phyloP scores from a whole-genome alignment of 495 filamentous ascomycete species.

The Aspergillus wentii region DNA sequence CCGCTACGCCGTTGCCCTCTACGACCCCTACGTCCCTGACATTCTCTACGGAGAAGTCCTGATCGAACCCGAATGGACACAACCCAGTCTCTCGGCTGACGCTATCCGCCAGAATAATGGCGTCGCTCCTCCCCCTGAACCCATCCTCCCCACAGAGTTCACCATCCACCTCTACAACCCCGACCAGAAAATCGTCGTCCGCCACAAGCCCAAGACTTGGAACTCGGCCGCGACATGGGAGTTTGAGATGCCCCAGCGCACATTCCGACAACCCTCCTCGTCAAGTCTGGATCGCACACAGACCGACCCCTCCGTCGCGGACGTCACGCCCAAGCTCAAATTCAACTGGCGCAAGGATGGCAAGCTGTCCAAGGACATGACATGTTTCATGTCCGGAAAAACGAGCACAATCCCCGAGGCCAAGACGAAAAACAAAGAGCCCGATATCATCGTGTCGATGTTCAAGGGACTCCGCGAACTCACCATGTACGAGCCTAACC shows the following conservation, averaged over 20 bases:
- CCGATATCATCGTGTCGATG: slow-evolving; percentile 87
- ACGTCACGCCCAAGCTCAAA: slow-evolving; percentile 69
- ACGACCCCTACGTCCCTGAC: slow-evolving; percentile 74
- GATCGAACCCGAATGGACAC: slow-evolving; percentile 78
- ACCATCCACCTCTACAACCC: slow-evolving; percentile 89
- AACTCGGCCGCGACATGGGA: slow-evolving; percentile 76
- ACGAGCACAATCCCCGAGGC: slow-evolving; percentile 56
- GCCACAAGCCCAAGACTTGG: slow-evolving; percentile 69
- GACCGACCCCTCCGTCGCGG: slow-evolving; percentile 60
- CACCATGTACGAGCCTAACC: slow-evolving; percentile 88
- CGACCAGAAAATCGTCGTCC: slow-evolving; percentile 73
- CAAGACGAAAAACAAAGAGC: slow-evolving; percentile 76
- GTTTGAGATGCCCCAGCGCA: slow-evolving; percentile 85
- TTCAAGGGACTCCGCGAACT: slow-evolving; percentile 65
- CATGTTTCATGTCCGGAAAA: slow-evolving; percentile 75
- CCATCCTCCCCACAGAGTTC: slow-evolving; percentile 74
- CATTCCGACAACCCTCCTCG: slow-evolving; percentile 72
- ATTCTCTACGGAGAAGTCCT: slow-evolving; percentile 84
- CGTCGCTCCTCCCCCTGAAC: slow-evolving; percentile 63
- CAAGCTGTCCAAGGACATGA: slow-evolving; percentile 76
- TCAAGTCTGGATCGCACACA: slow-evolving; percentile 74
- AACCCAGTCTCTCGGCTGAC: slow-evolving; percentile 73
- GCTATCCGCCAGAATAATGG: slow-evolving; percentile 72
- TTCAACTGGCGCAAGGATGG: slow-evolving; percentile 94
- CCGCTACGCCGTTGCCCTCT: slow-evolving; percentile 80